Evolutionary conservation across 2,329 filamentous ascomycete genomes (phyloP).

Genomic region (Sporothrix euskadiensis): DNA sequence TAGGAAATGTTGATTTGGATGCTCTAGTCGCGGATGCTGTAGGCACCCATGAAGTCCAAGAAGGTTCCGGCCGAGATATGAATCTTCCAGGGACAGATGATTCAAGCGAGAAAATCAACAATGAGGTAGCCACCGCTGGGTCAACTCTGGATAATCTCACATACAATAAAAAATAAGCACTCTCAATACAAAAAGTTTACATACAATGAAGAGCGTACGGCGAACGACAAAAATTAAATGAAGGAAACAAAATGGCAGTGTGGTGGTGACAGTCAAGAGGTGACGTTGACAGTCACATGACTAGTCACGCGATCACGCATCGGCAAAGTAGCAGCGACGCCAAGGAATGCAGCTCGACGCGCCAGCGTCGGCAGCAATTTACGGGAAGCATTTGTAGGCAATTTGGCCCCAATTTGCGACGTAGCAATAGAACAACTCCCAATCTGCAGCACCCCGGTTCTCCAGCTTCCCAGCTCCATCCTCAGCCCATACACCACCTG

Average conservation of each 20-base stretch:
- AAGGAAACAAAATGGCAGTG: background rate
- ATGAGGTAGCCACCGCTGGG: too few species aligned
- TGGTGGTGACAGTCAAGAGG: background rate
- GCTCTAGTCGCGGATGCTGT: too few species aligned
- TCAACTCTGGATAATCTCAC: too few species aligned
- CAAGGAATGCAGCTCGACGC: conserved; percentile 20
- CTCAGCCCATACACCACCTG: background rate
- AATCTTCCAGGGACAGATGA: too few species aligned
- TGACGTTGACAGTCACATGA: background rate
- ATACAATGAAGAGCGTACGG: too few species aligned
- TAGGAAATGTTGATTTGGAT: too few species aligned
- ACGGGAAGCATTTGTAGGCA: background rate
- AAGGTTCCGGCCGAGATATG: too few species aligned
- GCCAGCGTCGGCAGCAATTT: conserved; percentile 15
- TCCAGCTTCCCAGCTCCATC: background rate
- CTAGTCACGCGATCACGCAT: conserved; percentile 3
- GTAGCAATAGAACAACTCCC: conserved; percentile 1
- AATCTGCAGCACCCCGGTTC: conserved; percentile 13
- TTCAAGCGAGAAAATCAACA: too few species aligned
- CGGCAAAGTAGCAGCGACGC: background rate
- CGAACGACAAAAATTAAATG: background rate
- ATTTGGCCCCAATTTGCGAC: conserved; percentile 15
- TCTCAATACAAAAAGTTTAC: too few species aligned
- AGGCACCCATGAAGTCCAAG: too few species aligned
- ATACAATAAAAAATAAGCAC: too few species aligned